Evolutionary conservation across 2,329 filamentous ascomycete genomes (phyloP).

Genomic region (Ceratocystis smalleyi): DNA sequence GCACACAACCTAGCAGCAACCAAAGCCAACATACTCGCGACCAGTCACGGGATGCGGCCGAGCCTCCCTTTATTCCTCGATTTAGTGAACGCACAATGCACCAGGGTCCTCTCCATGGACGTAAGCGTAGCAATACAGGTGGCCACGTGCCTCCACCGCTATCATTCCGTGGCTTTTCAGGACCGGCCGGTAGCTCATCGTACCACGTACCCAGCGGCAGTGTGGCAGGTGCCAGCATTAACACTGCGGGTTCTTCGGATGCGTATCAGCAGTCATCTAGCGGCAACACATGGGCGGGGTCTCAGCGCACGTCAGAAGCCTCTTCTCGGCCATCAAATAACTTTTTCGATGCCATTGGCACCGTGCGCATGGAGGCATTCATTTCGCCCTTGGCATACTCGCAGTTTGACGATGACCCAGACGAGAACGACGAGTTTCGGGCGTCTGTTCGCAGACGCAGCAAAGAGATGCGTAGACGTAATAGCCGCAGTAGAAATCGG

Average conservation of each 20-base stretch:
- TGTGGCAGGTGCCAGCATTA: slow-evolving; percentile 40
- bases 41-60: slow-evolving; percentile 44
- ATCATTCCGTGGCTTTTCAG: slow-evolving; percentile 66
- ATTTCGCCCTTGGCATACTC: slow-evolving; percentile 49
- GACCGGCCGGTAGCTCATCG: slow-evolving; percentile 29
- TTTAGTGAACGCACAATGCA: slow-evolving; percentile 39
- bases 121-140: slow-evolving; percentile 81
- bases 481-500: slow-evolving; percentile 38
- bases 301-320: slow-evolving; percentile 38
- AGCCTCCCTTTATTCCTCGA: slow-evolving; percentile 56
- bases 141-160: slow-evolving; percentile 54
- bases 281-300: slow-evolving; percentile 23
- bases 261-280: slow-evolving; percentile 38
- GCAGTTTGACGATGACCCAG: slow-evolving; percentile 31
- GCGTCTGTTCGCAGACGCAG: slow-evolving; percentile 36
- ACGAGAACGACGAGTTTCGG: slow-evolving; percentile 36
- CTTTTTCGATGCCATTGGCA: slow-evolving; percentile 81
- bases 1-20: slow-evolving; percentile 22
- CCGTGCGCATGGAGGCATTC: slow-evolving; percentile 93
- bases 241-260: slow-evolving; percentile 46
- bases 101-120: slow-evolving; percentile 43
- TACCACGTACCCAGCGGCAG: slow-evolving; percentile 38
- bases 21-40: slow-evolving; percentile 32
- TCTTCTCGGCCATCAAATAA: slow-evolving; percentile 37
- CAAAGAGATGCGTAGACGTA: slow-evolving; percentile 38